Percentiles rank a stretch among this genome's conserved stretches.
phyloP scores from a whole-genome alignment of 441 rosid genomes.

The Croton laevigatus region DNA sequence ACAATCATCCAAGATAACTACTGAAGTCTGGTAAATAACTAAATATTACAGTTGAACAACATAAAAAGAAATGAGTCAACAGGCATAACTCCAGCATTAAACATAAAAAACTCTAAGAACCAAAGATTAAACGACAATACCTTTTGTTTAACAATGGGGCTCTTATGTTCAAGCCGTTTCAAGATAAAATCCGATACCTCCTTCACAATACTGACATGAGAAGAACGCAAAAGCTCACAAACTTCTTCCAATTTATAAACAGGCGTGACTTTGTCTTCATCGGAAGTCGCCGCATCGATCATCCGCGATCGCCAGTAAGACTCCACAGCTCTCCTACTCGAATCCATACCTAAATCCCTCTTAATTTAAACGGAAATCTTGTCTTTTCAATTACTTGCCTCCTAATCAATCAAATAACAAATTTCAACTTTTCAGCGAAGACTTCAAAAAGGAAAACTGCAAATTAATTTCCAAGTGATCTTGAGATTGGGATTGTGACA shows the following conservation, averaged over 20 bases:
- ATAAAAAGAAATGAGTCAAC: not conserved
- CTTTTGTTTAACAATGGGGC: constrained; percentile 96
- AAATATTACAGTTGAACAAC: not conserved
- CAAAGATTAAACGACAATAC: constrained; percentile 28
- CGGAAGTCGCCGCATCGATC: constrained; percentile 86
- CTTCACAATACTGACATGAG: constrained; percentile 77
- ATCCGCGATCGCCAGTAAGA: constrained; percentile 97
- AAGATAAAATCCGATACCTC: constrained; percentile 79
- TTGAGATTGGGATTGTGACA: too few relatives aligned
- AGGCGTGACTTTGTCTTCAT: constrained; percentile 89
- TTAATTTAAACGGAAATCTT: not conserved
- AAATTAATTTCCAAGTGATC: too few relatives aligned
- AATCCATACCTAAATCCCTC: constrained; percentile 52
- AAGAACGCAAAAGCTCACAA: constrained; percentile 83
- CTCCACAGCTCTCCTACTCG: constrained; percentile 99
- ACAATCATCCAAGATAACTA: not conserved
- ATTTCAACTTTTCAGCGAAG: too few relatives aligned
- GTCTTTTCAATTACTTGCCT: not conserved
- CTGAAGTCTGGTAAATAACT: not conserved
- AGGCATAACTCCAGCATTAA: not conserved
- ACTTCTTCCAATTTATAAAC: constrained; percentile 94
- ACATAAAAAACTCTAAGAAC: not conserved
- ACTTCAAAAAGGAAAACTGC: not conserved
- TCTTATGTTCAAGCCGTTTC: constrained; percentile 87
- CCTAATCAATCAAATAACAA: constrained; percentile 9